Evolutionary conservation across 1,284 basidiomycete species (phyloP).

Genomic region (Serendipita sp.): DNA sequence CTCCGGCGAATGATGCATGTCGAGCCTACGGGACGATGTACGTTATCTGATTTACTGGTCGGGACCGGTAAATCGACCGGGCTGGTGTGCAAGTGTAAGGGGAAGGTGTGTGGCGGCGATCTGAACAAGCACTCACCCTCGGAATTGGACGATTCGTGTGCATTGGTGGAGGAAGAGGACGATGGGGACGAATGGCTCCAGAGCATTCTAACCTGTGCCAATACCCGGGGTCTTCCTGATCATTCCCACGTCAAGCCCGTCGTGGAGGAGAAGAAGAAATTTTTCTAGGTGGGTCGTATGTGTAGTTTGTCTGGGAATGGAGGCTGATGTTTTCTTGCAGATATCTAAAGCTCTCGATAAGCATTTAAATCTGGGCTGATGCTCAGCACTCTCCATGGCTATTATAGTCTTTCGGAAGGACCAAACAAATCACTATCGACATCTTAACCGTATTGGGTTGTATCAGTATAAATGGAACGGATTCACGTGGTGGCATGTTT

Average conservation of each 20-base stretch:
- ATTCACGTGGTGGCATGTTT: no score
- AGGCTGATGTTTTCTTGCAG: not conserved
- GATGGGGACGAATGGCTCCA: slow-evolving; percentile 69
- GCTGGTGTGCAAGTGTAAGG: slow-evolving; percentile 64
- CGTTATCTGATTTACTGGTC: slow-evolving; percentile 82
- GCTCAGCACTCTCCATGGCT: no score
- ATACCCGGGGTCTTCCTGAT: slow-evolving; percentile 21
- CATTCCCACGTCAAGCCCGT: slow-evolving; percentile 59
- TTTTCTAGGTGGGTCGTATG: slow-evolving; percentile 12
- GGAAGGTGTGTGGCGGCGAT: slow-evolving; percentile 28
- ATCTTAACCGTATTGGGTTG: no score
- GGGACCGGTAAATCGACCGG: slow-evolving; percentile 63
- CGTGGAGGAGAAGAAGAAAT: slow-evolving; percentile 58
- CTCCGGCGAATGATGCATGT: slow-evolving; percentile 89
- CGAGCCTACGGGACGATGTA: slow-evolving; percentile 80
- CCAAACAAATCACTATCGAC: no score
- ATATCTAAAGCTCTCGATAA: no score
- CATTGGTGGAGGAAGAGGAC: slow-evolving; percentile 46
- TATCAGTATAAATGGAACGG: no score
- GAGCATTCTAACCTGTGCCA: slow-evolving; percentile 57
- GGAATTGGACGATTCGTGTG: slow-evolving; percentile 44
- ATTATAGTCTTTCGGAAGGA: no score
- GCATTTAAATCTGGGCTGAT: no score
- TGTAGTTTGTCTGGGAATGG: not conserved
- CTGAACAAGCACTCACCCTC: slow-evolving; percentile 22